A percentile compares a stretch with the other conserved stretches of the same genome.
phyloP scores from a whole-genome alignment of 78 protist species.

The Dictyostelium intermedium region DNA sequence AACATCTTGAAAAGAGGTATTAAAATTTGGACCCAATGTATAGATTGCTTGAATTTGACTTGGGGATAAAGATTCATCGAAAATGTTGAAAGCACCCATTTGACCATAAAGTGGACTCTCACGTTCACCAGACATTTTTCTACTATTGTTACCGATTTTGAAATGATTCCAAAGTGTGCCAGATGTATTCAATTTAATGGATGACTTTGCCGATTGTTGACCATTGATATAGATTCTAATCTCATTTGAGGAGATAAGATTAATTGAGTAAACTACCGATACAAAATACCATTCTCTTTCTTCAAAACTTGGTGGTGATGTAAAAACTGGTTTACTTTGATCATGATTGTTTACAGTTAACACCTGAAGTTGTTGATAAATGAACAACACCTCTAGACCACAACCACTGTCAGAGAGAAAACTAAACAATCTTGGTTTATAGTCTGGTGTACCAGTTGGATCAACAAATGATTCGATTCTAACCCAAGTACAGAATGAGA shows the following conservation, averaged over 20 bases:
- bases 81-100: constrained; percentile 72
- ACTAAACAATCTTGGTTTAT: constrained; percentile 58
- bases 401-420: constrained; percentile 46
- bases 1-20: constrained; percentile 49
- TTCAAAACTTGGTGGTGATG: background rate
- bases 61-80: constrained; percentile 61
- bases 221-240: constrained; percentile 53
- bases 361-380: constrained; percentile 45
- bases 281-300: constrained; percentile 66
- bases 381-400: constrained; percentile 69
- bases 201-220: constrained; percentile 12
- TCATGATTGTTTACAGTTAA: background rate
- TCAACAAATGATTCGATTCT: constrained; percentile 66
- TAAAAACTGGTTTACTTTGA: background rate
- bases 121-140: background rate
- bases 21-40: constrained; percentile 57
- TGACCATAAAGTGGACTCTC: constrained; percentile 64
- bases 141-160: constrained; percentile 39
- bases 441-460: constrained; percentile 79
- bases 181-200: constrained; percentile 2
- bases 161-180: constrained; percentile 27
- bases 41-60: constrained; percentile 46
- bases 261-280: constrained; percentile 19
- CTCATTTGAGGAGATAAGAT: background rate
- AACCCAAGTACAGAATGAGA: constrained; percentile 64